These are phyloP conservation scores for Blastobotrys ciferrii DNA, from an alignment of 1,139 yeast genomes.

Conservation along the genomic window DNA sequence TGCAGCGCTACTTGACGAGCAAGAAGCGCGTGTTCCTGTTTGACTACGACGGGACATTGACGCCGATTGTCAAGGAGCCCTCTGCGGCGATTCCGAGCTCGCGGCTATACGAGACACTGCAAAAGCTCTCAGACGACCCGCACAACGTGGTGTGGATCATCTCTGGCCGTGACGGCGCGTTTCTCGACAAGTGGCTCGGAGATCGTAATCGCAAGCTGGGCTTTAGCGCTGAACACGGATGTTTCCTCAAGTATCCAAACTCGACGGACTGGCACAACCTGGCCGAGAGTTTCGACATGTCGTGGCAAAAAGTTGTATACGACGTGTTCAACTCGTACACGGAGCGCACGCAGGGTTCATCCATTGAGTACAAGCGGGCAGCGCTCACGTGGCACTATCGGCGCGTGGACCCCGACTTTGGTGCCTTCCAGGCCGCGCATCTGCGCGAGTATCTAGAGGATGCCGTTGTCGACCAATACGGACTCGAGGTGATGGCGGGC, in stretches of 20 bases:
- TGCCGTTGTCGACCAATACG: constrained; percentile 64
- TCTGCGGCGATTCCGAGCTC: constrained; percentile 97
- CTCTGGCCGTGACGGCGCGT: constrained; percentile 91
- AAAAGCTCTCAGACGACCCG: constrained; percentile 67
- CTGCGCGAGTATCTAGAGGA: constrained; percentile 62
- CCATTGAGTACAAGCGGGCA: constrained; percentile 83
- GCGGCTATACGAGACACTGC: constrained; percentile 59
- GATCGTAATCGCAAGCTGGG: constrained; percentile 59
- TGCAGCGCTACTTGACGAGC: constrained; percentile 55
- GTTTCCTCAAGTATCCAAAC: constrained; percentile 77
- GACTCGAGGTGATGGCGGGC: constrained; percentile 95
- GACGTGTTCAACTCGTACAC: constrained; percentile 73
- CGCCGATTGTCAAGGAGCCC: constrained; percentile 94
- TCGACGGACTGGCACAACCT: constrained; percentile 72
- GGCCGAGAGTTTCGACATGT: constrained; percentile 81
- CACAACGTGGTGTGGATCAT: constrained; percentile 90
- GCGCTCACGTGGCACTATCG: constrained; percentile 98
- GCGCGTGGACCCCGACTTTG: constrained; percentile 89
- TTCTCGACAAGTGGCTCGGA: constrained; percentile 89
- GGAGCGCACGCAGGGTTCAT: constrained; percentile 86
- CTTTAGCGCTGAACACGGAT: constrained; percentile 95
- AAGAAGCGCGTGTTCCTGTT: constrained; percentile 75
- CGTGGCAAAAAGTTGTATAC: constrained; percentile 85
- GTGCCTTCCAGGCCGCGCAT: constrained; percentile 77
- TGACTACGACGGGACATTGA: constrained; percentile 95